phyloP scores from a whole-genome alignment of 176 grass and related monocot species.

The Aegilops tauschii region DNA sequence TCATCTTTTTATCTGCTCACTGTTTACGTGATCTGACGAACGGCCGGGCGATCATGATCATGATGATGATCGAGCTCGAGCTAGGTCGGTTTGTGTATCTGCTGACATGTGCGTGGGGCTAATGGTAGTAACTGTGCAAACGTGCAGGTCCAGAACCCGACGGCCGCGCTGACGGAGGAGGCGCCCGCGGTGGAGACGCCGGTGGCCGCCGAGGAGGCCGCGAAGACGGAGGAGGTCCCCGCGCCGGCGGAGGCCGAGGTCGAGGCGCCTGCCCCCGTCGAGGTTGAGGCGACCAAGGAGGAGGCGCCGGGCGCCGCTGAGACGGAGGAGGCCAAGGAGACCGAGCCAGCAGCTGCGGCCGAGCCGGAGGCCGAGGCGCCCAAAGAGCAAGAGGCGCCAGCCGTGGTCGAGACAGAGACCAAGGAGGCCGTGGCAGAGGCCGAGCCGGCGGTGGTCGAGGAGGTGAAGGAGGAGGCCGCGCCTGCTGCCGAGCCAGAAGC shows the following conservation, averaged over 20 bases:
- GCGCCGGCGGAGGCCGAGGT: constrained; percentile 21
- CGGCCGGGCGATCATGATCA: background rate
- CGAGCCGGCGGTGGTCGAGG: background rate
- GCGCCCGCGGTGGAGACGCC: constrained; percentile 33
- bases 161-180: constrained; percentile 38
- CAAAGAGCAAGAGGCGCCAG: background rate
- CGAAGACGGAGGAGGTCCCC: constrained; percentile 31
- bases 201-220: constrained; percentile 15
- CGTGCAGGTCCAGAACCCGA: constrained; percentile 64
- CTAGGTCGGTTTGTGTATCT: background rate
- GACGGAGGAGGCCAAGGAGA: background rate
- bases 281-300: background rate
- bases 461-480: background rate
- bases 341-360: background rate
- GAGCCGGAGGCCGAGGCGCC: constrained; percentile 10
- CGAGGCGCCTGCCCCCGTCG: constrained; percentile 8
- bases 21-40: background rate
- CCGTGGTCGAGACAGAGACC: constrained; percentile 14
- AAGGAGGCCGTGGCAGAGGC: constrained; percentile 20
- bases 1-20: background rate
- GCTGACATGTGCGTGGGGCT: background rate
- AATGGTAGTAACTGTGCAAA: background rate
- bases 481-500: constrained; percentile 10
- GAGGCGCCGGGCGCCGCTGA: background rate
- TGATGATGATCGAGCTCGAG: background rate